Base-by-base conservation (phyloP, 371 early-diverging fungal genomes). In the Actinomucor elegans region DNA sequence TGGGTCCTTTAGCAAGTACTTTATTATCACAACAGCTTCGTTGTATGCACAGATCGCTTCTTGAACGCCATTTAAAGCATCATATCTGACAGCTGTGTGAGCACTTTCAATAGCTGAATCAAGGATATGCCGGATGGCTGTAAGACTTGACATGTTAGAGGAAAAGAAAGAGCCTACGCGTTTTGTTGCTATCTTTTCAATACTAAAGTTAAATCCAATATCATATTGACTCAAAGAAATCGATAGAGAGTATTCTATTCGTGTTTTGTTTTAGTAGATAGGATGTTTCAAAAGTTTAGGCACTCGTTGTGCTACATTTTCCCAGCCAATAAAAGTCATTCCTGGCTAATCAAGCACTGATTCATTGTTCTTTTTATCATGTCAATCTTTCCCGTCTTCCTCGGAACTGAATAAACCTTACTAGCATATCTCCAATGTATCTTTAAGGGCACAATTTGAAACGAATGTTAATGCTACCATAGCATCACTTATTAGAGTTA, bases 21-120 rank as follows among this genome's bases (percentile, higher is more conserved):
- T 24, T 14, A 51, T 31, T 28, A 41, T 2, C 11, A 41, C 41
- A 7, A 51, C 52, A 17, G 52, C 32, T 23, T 51, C 52, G 8
- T 40, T 41, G 23, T 51, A 51, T 32, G 29, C 31, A 41, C 21
- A 26, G 32, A 51, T 31, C 4, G 41, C 52, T 8, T 29, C n/a
- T 29, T 38, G 32, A 17, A 51, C 20, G 24, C 32, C 52, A 29
- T 41, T 41, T 11, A 31, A 18, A 0, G 52, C 32, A 31, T 51
- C 52, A 23, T 51, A 32, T 20, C 31, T 31, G 1, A 51, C 52
- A 17, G 52, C 52, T 7, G 20, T 31, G 32, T 51, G 40, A n/a
- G 52, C 52, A 32, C 32, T 51, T 31, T 51, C 41, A 9, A 51
- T 9, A 21, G 52, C 52, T 7, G 23, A 12, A 41, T 51, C 52